These are phyloP conservation scores for Stephania yunnanensis DNA, from an alignment of 164 flowering plant genomes.

Conservation along the genomic window DNA sequence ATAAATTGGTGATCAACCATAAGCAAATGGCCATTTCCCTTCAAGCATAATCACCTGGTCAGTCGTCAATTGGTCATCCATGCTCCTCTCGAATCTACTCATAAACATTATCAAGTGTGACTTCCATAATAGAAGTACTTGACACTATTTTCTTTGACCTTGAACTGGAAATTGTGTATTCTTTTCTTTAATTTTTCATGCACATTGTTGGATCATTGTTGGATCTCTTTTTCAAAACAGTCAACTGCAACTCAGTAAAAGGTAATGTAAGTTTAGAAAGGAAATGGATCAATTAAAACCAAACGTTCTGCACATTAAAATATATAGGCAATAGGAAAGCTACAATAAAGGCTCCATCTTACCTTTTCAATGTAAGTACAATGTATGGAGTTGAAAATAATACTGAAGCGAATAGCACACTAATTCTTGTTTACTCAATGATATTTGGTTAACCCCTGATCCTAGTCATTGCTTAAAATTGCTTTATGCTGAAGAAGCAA, in stretches of 20 bases:
- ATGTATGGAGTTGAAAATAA: too few species aligned
- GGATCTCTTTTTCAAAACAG: slow-evolving; percentile 48
- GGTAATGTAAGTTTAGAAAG: neutral
- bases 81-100: slow-evolving; percentile 1
- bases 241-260: slow-evolving; percentile 46
- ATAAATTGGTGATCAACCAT: neutral
- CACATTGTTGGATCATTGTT: slow-evolving; percentile 18
- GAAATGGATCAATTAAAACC: neutral
- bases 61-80: neutral
- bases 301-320: neutral
- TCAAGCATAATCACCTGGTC: too few species aligned
- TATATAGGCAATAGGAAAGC: neutral
- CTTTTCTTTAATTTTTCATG: slow-evolving; percentile 27
- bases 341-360: neutral
- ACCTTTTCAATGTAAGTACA: too few species aligned
- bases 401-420: too few species aligned
- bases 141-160: slow-evolving; percentile 56
- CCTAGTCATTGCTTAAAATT: too few species aligned
- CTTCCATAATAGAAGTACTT: slow-evolving; percentile 78
- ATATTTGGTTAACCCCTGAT: too few species aligned
- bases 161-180: slow-evolving; percentile 65
- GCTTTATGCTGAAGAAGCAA: too few species aligned
- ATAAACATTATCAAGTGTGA: slow-evolving; percentile 22
- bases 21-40: neutral
- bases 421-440: too few species aligned